phyloP scores from a whole-genome alignment of 257 asterid species.

The Handroanthus guayacan region DNA sequence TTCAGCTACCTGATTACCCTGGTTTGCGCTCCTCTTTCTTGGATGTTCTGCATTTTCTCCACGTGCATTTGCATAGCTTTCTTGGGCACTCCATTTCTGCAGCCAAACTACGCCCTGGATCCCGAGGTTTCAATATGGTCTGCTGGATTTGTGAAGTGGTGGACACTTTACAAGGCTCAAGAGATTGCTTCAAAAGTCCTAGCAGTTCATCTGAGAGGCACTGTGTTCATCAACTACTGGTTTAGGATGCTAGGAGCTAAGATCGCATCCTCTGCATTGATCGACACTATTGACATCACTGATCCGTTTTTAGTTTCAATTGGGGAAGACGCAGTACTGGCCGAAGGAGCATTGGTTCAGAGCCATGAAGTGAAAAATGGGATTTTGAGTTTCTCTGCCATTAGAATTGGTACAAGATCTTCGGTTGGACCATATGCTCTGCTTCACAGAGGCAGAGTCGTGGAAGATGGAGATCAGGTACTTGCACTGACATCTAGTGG shows the following conservation, averaged over 20 bases:
- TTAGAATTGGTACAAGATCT: slow-evolving; percentile 56
- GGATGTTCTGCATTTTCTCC: slow-evolving; percentile 59
- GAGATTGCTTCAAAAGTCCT: slow-evolving; percentile 69
- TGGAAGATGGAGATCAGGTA: slow-evolving; percentile 59
- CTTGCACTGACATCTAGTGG: slow-evolving; percentile 45
- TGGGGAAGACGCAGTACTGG: slow-evolving; percentile 62
- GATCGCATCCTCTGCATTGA: slow-evolving; percentile 55
- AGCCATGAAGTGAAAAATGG: slow-evolving; percentile 78
- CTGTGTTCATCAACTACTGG: slow-evolving; percentile 74
- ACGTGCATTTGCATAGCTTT: slow-evolving; percentile 51
- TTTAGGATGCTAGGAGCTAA: slow-evolving; percentile 69
- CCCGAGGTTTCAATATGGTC: slow-evolving; percentile 73
- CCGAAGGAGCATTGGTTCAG: slow-evolving; percentile 72
- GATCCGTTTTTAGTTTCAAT: slow-evolving; percentile 72
- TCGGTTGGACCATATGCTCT: slow-evolving; percentile 70
- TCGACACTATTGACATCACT: slow-evolving; percentile 66
- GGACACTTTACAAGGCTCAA: slow-evolving; percentile 76
- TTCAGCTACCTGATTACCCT: slow-evolving; percentile 40
- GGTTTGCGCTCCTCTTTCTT: slow-evolving; percentile 55
- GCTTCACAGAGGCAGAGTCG: slow-evolving; percentile 52
- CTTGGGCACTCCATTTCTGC: slow-evolving; percentile 55
- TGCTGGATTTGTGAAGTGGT: slow-evolving; percentile 67
- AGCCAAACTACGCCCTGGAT: slow-evolving; percentile 57
- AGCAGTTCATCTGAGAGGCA: slow-evolving; percentile 74
- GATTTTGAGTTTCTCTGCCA: slow-evolving; percentile 49